A percentile compares a stretch with the other conserved stretches of the same genome.
Evolutionary conservation across 2,329 filamentous ascomycete species (phyloP).

Genomic region (Penicillium concentricum): DNA sequence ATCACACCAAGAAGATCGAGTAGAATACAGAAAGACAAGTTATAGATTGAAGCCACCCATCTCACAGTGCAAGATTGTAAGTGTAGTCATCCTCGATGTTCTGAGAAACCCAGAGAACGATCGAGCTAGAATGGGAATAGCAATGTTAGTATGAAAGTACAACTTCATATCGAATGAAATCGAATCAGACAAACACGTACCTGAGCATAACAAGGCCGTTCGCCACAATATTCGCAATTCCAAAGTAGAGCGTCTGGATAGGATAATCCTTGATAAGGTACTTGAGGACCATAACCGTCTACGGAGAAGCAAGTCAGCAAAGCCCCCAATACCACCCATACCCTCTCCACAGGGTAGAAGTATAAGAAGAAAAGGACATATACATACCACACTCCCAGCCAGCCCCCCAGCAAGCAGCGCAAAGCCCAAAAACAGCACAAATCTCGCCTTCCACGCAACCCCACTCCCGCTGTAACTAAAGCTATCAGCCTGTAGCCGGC

Average conservation of each 20-base stretch:
- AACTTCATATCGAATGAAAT: not conserved
- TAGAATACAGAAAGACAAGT: constrained; percentile 20
- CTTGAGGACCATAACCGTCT: constrained; percentile 66
- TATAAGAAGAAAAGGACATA: not conserved
- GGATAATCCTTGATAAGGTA: constrained; percentile 61
- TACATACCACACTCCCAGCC: constrained; percentile 61
- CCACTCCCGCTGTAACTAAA: constrained; percentile 65
- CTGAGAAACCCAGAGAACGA: constrained; percentile 68
- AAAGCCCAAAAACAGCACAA: constrained; percentile 69
- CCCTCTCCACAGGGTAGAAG: not conserved
- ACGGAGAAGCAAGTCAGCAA: not conserved
- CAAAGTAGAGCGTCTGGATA: constrained; percentile 65
- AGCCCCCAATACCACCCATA: not conserved
- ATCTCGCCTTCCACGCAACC: constrained; percentile 68
- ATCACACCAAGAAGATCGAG: constrained; percentile 14
- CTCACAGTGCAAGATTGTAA: constrained; percentile 64
- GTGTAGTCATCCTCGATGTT: constrained; percentile 74
- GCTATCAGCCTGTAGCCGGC: constrained; percentile 61
- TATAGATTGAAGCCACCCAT: not conserved
- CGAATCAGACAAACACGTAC: constrained; percentile 42
- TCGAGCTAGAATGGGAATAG: constrained; percentile 47
- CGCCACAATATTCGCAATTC: constrained; percentile 64
- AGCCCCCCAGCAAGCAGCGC: constrained; percentile 67
- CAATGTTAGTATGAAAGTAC: not conserved
- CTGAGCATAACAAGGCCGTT: constrained; percentile 67